phyloP scores from a whole-genome alignment of 176 grass and related monocot genomes.

The maize (Zea mays) region DNA sequence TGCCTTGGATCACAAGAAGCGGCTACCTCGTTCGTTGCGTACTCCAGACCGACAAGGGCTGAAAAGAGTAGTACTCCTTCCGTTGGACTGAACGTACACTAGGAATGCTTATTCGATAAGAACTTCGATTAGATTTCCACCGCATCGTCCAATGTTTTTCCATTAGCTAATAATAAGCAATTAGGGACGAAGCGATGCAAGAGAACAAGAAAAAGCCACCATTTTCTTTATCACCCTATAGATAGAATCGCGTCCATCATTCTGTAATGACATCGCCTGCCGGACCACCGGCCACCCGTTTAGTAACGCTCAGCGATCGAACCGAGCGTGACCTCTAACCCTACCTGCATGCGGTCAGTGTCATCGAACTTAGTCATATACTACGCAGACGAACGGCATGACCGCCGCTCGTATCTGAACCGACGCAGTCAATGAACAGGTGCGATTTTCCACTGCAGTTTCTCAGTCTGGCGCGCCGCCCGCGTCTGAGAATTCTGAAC shows the following conservation, averaged over 20 bases:
- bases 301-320: not conserved
- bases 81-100: not conserved
- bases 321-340: not conserved
- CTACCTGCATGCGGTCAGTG: not conserved
- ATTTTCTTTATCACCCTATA: no score
- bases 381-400: not conserved
- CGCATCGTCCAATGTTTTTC: not conserved
- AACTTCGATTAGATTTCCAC: not conserved
- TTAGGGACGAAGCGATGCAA: constrained; percentile 10
- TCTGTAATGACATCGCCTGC: not conserved
- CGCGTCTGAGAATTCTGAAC: not conserved
- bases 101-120: not conserved
- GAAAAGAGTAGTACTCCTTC: not conserved
- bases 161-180: not conserved
- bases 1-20: not conserved
- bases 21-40: not conserved
- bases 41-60: not conserved
- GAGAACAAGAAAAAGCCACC: not conserved
- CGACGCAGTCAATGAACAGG: not conserved
- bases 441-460: not conserved
- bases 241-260: not conserved
- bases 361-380: no score
- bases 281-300: not conserved
- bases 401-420: not conserved
- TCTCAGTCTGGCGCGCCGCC: not conserved